Evolutionary conservation across 108 stramenopile species (phyloP), one percentile per base, ranked within the genome.

Genomic region (Stephanodiscus triporus): DNA sequence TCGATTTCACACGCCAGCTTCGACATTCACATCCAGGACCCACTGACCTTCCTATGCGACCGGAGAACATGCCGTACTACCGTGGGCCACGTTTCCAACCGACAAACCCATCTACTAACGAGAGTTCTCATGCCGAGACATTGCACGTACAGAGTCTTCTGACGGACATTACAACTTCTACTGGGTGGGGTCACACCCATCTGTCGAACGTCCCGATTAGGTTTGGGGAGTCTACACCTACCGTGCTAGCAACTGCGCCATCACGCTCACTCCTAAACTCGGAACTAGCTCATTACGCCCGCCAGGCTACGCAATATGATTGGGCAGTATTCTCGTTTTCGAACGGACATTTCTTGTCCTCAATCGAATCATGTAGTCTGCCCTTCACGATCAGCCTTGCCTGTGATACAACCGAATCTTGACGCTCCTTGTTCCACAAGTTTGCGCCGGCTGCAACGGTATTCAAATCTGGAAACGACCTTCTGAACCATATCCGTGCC

Each of bases 341-440:
- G 6, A 53, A 53, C 20, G 68, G 68, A 19, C 68, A 68, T 36
- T 54, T 63, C 27, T 11, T 5, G 23, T 66, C 43, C 4, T 49
- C 22, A 9, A 50, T 66, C 0, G 11, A 49, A 32, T 58, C 57
- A 11, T 30, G 16, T 11, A 66, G 50, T 14, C 16, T 66, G 9
- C 48, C 64, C 9, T 66, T 49, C 30, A 27, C 3, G 0, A 13
- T 66, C 32, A 2, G 17, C 48, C 45, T 49, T n/a, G 64, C 64
- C 2, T 22, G 24, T 17, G 48, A 66, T 13, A 26, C 64, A 23
- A 7, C 2, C 0, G 20, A 26, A 3, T 4, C 24, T 0, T 48
- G 54, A 20, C 36, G 67, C 2, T 17, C 37, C 0, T 19, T 34
- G 5, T 55, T 68, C 22, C 54, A 20, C 2, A 24, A 66, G 16